These are phyloP conservation scores for Isoetes engelmannii DNA, from an alignment of 83 land plant genomes.

Conservation along the genomic window DNA sequence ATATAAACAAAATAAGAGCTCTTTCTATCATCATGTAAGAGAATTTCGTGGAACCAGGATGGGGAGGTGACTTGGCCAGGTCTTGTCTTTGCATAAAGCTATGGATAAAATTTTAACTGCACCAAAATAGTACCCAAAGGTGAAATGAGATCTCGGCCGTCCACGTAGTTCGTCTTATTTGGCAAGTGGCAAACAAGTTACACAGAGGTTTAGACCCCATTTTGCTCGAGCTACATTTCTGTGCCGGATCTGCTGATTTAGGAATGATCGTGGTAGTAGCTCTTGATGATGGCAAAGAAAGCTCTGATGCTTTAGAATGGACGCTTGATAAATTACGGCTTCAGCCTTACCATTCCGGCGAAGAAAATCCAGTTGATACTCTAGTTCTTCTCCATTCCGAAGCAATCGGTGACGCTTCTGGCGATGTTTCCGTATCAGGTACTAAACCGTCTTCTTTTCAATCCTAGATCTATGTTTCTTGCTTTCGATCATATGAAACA, in stretches of 20 bases:
- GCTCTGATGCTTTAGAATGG: slow-evolving; percentile 2
- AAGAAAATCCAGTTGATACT: not conserved
- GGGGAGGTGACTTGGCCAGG: too few species aligned
- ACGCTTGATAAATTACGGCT: not conserved
- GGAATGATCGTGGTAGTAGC: slow-evolving; percentile 1
- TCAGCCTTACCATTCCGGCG: not conserved
- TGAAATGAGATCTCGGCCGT: not conserved
- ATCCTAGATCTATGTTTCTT: not conserved
- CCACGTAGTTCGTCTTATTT: not conserved
- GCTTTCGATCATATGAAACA: not conserved
- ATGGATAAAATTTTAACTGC: too few species aligned
- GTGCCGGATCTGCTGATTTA: not conserved
- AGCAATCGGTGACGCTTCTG: not conserved
- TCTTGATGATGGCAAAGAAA: not conserved
- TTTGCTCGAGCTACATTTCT: too few species aligned
- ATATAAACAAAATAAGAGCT: too few species aligned
- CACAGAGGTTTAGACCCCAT: not conserved
- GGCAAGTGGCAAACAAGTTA: not conserved
- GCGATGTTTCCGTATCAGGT: not conserved
- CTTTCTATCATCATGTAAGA: too few species aligned
- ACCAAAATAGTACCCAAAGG: too few species aligned
- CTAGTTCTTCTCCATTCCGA: slow-evolving; percentile 3
- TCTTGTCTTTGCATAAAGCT: too few species aligned
- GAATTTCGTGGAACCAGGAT: too few species aligned
- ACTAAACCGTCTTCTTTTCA: not conserved